Evolutionary conservation across 73 alveolate species (phyloP).

Genomic region (Stentor roeselii): DNA sequence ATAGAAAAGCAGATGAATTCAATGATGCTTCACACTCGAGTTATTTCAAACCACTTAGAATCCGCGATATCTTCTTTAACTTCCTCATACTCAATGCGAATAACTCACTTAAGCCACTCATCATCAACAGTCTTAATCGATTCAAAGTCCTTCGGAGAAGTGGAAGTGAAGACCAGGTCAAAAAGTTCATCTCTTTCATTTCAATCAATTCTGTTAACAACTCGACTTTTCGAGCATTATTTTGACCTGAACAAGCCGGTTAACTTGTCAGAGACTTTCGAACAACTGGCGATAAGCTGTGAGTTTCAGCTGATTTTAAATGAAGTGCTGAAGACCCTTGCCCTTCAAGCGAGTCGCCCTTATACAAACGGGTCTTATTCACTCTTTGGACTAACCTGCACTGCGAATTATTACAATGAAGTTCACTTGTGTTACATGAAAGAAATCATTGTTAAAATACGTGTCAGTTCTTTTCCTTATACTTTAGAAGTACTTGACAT

Average conservation of each 20-base stretch:
- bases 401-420: not conserved
- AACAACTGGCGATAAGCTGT: not conserved
- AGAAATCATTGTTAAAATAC: not conserved
- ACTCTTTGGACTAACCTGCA: not conserved
- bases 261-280: not conserved
- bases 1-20: not conserved
- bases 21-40: not conserved
- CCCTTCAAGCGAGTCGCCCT: not conserved
- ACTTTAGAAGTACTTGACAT: not conserved
- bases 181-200: not conserved
- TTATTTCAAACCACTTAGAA: not conserved
- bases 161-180: not conserved
- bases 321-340: not conserved
- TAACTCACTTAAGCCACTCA: not conserved
- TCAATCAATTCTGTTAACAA: not conserved
- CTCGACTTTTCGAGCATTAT: not conserved
- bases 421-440: not conserved
- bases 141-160: not conserved
- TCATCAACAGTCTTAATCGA: not conserved
- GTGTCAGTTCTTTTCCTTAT: not conserved
- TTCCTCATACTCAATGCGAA: not conserved
- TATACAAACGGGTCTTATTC: not conserved
- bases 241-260: not conserved
- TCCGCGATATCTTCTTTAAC: not conserved
- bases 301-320: not conserved